Evolutionary conservation across 2,329 filamentous ascomycete genomes (phyloP).

Genomic region (Colletotrichum tanaceti): DNA sequence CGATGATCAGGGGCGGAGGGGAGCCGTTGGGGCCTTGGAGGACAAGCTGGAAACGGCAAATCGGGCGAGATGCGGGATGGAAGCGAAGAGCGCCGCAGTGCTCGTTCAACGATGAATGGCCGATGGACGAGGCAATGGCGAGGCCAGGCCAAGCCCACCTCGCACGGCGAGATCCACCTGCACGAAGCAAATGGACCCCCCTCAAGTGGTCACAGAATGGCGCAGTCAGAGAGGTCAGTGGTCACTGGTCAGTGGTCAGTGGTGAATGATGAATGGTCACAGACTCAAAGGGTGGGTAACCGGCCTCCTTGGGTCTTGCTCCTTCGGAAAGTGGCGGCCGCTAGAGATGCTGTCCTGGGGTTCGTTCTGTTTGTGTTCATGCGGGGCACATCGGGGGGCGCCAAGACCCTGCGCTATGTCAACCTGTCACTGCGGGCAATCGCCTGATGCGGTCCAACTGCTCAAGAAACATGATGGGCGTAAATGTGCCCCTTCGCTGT

Average conservation of each 20-base stretch:
- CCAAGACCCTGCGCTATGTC: conserved; percentile 38
- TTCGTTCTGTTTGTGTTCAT: conserved; percentile 19
- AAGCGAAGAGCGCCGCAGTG: conserved; percentile 16
- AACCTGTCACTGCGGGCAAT: conserved; percentile 1
- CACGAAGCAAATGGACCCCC: conserved; percentile 32
- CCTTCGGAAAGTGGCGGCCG: conserved; percentile 13
- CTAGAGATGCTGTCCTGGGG: conserved; percentile 9
- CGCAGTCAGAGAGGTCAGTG: conserved; percentile 6
- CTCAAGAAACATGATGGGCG: neutral
- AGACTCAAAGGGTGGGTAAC: conserved; percentile 17
- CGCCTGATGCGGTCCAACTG: neutral
- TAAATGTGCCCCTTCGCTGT: neutral
- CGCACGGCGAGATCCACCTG: conserved; percentile 37
- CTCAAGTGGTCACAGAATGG: conserved; percentile 37
- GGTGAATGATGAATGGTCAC: neutral
- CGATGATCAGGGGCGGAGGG: conserved; percentile 8
- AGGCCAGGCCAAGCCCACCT: conserved; percentile 34
- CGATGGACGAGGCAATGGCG: conserved; percentile 18
- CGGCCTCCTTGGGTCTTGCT: neutral
- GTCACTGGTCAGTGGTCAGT: no score
- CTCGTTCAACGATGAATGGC: conserved; percentile 26
- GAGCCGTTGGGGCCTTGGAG: neutral
- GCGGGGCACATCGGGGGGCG: conserved; percentile 32
- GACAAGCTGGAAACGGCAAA: conserved; percentile 1
- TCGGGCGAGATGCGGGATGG: conserved; percentile 18